Evolutionary conservation across 139 green algal genomes (phyloP).

Genomic region (Closterium sp.): DNA sequence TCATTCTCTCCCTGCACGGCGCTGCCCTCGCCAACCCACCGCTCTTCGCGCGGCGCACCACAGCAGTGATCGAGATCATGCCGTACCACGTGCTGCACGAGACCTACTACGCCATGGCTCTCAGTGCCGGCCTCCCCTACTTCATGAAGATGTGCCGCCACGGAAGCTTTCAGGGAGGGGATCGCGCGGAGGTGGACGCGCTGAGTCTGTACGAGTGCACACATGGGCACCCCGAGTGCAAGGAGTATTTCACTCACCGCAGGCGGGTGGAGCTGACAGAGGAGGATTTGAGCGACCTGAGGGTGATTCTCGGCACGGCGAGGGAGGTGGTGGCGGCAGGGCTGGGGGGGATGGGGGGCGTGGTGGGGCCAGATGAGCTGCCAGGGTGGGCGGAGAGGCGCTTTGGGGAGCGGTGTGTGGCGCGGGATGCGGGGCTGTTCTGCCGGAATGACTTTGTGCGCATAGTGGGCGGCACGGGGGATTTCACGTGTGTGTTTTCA

Average conservation of each 20-base stretch:
- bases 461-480: neutral
- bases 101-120: constrained; percentile 22
- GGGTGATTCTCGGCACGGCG: neutral
- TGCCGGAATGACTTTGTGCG: neutral
- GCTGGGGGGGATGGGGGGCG: neutral
- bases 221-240: neutral
- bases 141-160: constrained; percentile 10
- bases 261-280: constrained; percentile 8
- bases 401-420: neutral
- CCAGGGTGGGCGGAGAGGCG: neutral
- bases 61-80: constrained; percentile 13
- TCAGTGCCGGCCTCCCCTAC: constrained; percentile 12
- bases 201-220: constrained; percentile 9
- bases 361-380: neutral
- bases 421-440: neutral
- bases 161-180: constrained; percentile 5
- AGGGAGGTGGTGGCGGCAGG: neutral
- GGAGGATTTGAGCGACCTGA: neutral
- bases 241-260: constrained; percentile 28
- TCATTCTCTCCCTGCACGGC: constrained; percentile 35
- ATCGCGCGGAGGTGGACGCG: constrained; percentile 10
- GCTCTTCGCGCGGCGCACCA: neutral
- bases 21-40: constrained; percentile 19
- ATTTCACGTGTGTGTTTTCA: neutral
- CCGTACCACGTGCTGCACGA: constrained; percentile 20